Evolutionary conservation across 179 eudicot genomes (phyloP).

Genomic region (Spinacia oleracea): DNA sequence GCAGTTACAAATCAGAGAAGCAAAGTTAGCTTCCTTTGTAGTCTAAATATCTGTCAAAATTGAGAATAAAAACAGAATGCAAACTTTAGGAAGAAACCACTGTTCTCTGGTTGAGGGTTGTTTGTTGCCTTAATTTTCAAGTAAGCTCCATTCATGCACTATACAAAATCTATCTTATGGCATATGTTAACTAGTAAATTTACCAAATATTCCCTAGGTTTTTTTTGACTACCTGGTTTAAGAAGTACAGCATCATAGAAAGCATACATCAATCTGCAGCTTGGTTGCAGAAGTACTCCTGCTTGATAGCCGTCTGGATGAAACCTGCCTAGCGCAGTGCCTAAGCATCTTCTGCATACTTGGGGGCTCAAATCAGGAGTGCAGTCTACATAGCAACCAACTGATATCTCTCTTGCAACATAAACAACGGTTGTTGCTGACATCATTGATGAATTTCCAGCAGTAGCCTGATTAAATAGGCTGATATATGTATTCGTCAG

Average conservation of each 20-base stretch:
- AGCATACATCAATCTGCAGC: conserved; percentile 17
- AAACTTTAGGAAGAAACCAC: background rate
- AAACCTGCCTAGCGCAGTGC: conserved; percentile 8
- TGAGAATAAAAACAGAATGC: no score
- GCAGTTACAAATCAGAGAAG: background rate
- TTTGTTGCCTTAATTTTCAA: background rate
- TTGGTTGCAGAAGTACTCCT: conserved; percentile 23
- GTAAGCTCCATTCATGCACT: background rate
- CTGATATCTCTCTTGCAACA: background rate
- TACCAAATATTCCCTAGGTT: no score
- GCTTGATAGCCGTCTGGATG: background rate
- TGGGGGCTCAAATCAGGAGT: conserved; percentile 23
- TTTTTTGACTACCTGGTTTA: conserved; percentile 13
- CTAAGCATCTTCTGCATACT: conserved; percentile 21
- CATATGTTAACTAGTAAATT: background rate
- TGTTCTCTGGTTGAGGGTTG: background rate
- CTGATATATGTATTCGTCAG: conserved; percentile 5
- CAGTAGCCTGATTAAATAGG: conserved; percentile 7
- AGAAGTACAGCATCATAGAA: background rate
- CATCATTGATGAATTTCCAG: conserved; percentile 1
- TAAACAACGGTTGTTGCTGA: conserved; percentile 14
- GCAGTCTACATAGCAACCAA: conserved; percentile 22
- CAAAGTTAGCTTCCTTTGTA: background rate
- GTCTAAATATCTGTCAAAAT: background rate
- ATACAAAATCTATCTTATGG: background rate